Conservation (phyloP, 2,329 filamentous ascomycete genomes). For the Penicillium sp. region DNA sequence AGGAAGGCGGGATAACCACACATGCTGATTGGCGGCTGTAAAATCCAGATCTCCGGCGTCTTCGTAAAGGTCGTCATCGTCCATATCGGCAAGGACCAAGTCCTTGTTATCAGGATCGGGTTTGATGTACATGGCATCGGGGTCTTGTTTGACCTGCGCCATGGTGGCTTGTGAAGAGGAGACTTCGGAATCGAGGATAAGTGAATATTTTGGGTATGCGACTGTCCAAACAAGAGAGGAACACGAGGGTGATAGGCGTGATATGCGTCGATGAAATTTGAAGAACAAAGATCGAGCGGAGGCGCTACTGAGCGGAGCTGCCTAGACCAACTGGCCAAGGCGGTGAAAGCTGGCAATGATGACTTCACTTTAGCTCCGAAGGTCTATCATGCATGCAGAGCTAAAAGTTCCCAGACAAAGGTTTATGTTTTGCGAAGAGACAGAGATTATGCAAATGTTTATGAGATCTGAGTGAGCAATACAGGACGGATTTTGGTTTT, state of each 20-base stretch:
- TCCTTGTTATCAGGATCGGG: constrained; percentile 43
- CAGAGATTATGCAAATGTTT: background rate
- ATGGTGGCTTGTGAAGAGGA: constrained; percentile 11
- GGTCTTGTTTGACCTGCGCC: constrained; percentile 43
- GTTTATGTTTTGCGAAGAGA: background rate
- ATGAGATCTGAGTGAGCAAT: background rate
- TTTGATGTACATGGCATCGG: constrained; percentile 42
- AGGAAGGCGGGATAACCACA: constrained; percentile 76
- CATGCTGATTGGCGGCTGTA: constrained; percentile 44
- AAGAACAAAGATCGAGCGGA: background rate
- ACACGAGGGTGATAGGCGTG: background rate
- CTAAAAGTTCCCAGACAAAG: background rate
- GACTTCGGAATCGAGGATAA: constrained; percentile 9
- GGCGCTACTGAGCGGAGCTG: constrained; percentile 1
- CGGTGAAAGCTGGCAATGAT: constrained; percentile 1
- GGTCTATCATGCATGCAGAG: background rate
- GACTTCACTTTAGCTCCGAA: background rate
- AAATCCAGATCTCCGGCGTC: constrained; percentile 66
- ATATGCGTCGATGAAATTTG: background rate
- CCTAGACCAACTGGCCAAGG: background rate
- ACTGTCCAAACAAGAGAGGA: background rate
- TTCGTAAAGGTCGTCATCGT: constrained; percentile 70
- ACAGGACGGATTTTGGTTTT: too few relatives aligned
- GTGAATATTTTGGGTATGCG: background rate
- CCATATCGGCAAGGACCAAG: constrained; percentile 32